Conservation (phyloP, 768 basidiomycete genomes). For the Collybia sp. region DNA sequence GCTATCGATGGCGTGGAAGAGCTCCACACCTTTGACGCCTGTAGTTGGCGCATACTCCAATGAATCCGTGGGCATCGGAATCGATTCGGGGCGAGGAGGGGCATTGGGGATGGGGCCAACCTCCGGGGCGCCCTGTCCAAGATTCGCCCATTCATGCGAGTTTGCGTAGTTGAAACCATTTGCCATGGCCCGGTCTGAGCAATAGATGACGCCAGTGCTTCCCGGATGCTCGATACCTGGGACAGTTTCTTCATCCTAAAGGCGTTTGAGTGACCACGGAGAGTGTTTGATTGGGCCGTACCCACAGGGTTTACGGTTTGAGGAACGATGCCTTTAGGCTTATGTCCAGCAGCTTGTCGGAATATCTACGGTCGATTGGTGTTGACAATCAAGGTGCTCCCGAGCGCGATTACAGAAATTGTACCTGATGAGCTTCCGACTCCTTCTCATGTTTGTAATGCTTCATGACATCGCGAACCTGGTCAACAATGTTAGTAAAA, state of each 20-base stretch:
- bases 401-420: slow-evolving; percentile 2
- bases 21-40: slow-evolving; percentile 67
- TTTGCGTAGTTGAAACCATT: slow-evolving; percentile 84
- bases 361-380: slow-evolving; percentile 50
- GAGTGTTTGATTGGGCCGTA: slow-evolving; percentile 4
- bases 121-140: slow-evolving; percentile 92
- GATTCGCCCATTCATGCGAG: slow-evolving; percentile 80
- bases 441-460: slow-evolving; percentile 73
- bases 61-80: slow-evolving; percentile 65
- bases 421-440: slow-evolving; percentile 84
- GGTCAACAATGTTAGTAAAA: slow-evolving; percentile 42
- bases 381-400: slow-evolving; percentile 5
- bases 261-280: neutral
- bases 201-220: slow-evolving; percentile 69
- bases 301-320: slow-evolving; percentile 68
- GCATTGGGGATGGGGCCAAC: slow-evolving; percentile 81
- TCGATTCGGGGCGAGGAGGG: slow-evolving; percentile 55
- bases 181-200: slow-evolving; percentile 91
- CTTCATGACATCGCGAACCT: slow-evolving; percentile 68
- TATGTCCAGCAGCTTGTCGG: slow-evolving; percentile 66
- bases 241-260: slow-evolving; percentile 81
- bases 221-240: slow-evolving; percentile 83
- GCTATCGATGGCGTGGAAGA: neutral
- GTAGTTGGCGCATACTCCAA: slow-evolving; percentile 92
- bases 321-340: slow-evolving; percentile 59